Conservation (phyloP, 306 rosid species). For the Rosa rugosa region DNA sequence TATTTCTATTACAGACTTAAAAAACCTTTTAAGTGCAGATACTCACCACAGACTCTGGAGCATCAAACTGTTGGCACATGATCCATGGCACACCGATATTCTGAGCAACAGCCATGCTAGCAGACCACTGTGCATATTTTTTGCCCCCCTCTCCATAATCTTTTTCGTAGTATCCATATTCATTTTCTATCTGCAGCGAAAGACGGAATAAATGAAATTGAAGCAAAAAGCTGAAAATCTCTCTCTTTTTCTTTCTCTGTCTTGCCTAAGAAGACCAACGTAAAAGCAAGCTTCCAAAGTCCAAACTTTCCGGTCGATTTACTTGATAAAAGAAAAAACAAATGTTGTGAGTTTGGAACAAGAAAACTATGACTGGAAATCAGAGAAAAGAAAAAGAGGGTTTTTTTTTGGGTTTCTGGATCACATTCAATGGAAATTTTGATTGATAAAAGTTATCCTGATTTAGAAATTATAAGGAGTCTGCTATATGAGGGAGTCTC, state of each 20-base stretch:
- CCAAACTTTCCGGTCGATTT: background rate
- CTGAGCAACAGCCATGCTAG: conserved; percentile 88
- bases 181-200: conserved; percentile 80
- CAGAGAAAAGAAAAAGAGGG: background rate
- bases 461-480: background rate
- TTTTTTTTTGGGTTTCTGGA: background rate
- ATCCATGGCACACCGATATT: conserved; percentile 91
- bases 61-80: conserved; percentile 97
- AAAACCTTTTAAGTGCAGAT: conserved; percentile 1
- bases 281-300: background rate
- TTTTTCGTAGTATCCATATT: conserved; percentile 75
- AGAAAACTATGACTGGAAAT: background rate
- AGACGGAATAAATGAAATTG: conserved; percentile 7
- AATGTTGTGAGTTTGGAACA: background rate
- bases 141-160: conserved; percentile 83
- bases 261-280: background rate
- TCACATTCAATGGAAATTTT: background rate
- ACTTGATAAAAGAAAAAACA: background rate
- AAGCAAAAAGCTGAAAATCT: conserved; percentile 15
- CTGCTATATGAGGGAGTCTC: background rate
- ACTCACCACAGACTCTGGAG: conserved; percentile 90
- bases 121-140: conserved; percentile 86
- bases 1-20: conserved; percentile 6
- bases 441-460: background rate
- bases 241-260: background rate